Evolutionary conservation across 108 stramenopile species (phyloP).

Genomic region (Mayamaea pseudoterrestris): DNA sequence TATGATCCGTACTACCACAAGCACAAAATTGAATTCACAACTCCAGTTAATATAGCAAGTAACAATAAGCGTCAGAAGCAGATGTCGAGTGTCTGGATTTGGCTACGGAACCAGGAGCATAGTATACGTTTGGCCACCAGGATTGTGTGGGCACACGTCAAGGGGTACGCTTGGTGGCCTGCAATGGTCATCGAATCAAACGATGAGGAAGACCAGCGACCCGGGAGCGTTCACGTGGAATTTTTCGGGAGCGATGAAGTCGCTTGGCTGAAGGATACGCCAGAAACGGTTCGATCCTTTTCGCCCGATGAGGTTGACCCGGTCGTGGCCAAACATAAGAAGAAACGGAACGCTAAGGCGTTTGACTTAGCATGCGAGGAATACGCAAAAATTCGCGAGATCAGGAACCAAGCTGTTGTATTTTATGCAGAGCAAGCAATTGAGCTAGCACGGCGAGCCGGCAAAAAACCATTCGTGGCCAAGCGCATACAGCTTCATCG

Average conservation of each 20-base stretch:
- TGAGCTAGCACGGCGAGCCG: neutral
- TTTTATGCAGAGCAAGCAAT: conserved; percentile 36
- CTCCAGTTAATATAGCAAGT: too few species aligned
- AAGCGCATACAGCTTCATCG: conserved; percentile 34
- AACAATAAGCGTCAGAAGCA: neutral
- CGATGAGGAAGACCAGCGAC: conserved; percentile 10
- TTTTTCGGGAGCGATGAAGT: conserved; percentile 51
- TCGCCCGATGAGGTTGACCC: conserved; percentile 29
- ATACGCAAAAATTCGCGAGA: conserved; percentile 17
- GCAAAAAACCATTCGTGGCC: conserved; percentile 18
- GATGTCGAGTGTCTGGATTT: conserved; percentile 2
- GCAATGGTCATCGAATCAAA: conserved; percentile 48
- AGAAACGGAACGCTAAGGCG: conserved; percentile 44
- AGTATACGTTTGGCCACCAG: conserved; percentile 32
- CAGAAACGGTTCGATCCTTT: conserved; percentile 41
- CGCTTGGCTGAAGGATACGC: conserved; percentile 27
- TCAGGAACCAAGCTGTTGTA: conserved; percentile 33
- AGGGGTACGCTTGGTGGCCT: conserved; percentile 75
- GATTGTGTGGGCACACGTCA: conserved; percentile 57
- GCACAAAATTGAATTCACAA: conserved; percentile 34
- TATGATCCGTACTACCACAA: conserved; percentile 54
- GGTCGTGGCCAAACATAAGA: conserved; percentile 49
- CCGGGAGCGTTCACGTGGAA: conserved; percentile 37
- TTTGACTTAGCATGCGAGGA: conserved; percentile 27
- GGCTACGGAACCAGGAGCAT: conserved; percentile 27